These are phyloP conservation scores for Colletotrichum zoysiae DNA, from an alignment of 2,329 filamentous ascomycete genomes.

Conservation along the genomic window DNA sequence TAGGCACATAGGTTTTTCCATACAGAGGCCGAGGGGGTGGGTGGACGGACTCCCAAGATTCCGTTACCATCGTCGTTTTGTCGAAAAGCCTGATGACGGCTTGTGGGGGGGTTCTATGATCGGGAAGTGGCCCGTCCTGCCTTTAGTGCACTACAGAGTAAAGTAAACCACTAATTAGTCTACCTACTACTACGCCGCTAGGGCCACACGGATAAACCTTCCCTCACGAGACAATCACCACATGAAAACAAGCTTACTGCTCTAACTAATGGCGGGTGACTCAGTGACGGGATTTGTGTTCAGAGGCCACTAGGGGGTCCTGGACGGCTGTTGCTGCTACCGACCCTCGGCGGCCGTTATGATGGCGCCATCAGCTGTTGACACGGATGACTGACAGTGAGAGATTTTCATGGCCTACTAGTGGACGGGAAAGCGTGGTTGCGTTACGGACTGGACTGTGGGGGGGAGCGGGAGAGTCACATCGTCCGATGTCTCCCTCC, in stretches of 20 bases:
- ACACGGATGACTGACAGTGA: not conserved
- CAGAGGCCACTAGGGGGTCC: not conserved
- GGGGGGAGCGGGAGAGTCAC: not conserved
- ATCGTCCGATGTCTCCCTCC: not conserved
- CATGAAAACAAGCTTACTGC: not conserved
- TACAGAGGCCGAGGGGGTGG: not conserved
- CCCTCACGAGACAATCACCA: not conserved
- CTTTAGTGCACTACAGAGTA: no score
- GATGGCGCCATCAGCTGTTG: not conserved
- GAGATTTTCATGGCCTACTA: not conserved
- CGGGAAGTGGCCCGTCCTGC: not conserved
- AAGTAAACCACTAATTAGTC: no score
- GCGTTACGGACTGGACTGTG: no score
- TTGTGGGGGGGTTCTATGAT: no score
- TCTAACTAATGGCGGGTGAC: not conserved
- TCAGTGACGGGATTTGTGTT: not conserved
- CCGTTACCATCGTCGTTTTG: no score
- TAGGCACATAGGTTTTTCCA: no score
- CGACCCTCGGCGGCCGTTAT: not conserved
- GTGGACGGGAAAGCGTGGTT: not conserved
- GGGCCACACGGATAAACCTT: not conserved
- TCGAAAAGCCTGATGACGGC: not conserved
- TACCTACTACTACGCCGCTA: not conserved
- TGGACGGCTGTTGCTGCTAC: not conserved
- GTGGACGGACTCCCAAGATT: not conserved